Conservation (phyloP, 371 early-diverging fungal species). For the Dentiscutata heterogama region DNA sequence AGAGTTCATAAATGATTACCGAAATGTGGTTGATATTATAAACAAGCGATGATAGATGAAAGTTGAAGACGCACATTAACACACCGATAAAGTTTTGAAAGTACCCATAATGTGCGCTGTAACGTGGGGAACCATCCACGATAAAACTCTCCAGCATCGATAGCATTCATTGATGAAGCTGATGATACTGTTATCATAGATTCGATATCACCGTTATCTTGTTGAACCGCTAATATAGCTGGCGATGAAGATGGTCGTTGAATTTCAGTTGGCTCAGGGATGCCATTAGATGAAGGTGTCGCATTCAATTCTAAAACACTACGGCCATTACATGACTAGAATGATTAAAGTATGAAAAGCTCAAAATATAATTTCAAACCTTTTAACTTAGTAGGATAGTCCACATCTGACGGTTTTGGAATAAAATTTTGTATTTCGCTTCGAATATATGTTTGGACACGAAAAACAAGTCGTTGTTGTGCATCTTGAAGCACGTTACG, state of each 20-base stretch:
- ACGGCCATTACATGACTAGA: too few species aligned
- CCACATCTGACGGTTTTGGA: slow-evolving; percentile 75
- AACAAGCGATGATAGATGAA: background rate
- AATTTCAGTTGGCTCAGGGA: background rate
- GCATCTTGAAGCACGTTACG: slow-evolving; percentile 85
- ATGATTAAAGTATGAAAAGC: background rate
- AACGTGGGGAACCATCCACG: slow-evolving; percentile 86
- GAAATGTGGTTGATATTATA: background rate
- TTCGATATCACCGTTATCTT: slow-evolving; percentile 50
- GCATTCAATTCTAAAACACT: background rate
- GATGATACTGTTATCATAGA: slow-evolving; percentile 50
- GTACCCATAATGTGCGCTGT: slow-evolving; percentile 80
- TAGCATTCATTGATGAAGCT: slow-evolving; percentile 50
- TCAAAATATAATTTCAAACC: slow-evolving; percentile 44
- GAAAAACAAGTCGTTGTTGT: slow-evolving; percentile 85
- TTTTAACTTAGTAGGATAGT: slow-evolving; percentile 57
- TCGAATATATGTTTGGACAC: slow-evolving; percentile 84
- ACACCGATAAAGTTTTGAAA: slow-evolving; percentile 82
- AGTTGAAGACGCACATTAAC: slow-evolving; percentile 65
- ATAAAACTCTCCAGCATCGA: slow-evolving; percentile 55
- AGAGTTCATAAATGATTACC: too few species aligned
- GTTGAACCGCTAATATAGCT: slow-evolving; percentile 40
- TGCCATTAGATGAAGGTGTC: background rate
- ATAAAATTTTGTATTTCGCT: slow-evolving; percentile 82
- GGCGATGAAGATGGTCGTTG: slow-evolving; percentile 39